Evolutionary conservation across 768 basidiomycete species (phyloP).

Genomic region (Tricholoma bakamatsutake): DNA sequence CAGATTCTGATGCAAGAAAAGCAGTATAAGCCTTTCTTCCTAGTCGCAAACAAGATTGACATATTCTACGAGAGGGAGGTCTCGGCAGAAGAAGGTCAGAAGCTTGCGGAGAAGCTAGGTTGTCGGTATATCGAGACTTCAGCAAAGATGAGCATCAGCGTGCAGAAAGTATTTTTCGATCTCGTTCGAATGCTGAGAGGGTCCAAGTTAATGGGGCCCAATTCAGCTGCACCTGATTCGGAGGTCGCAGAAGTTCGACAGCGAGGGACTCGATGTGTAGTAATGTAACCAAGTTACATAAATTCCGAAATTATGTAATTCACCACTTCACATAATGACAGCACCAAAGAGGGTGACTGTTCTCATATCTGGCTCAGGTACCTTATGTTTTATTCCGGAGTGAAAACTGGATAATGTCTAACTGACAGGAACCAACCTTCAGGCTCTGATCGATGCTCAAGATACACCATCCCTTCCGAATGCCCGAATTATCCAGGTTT

Average conservation of each 20-base stretch:
- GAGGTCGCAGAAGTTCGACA: neutral
- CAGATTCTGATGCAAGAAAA: neutral
- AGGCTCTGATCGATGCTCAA: conserved; percentile 90
- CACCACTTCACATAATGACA: too few species aligned
- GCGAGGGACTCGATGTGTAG: neutral
- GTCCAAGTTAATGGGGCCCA: neutral
- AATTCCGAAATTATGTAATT: neutral
- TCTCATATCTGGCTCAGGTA: conserved; percentile 53
- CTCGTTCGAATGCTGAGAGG: conserved; percentile 1
- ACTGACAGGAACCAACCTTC: conserved; percentile 82
- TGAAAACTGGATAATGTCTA: conserved; percentile 2
- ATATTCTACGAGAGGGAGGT: neutral
- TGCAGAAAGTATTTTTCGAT: conserved; percentile 4
- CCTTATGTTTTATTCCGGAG: conserved; percentile 10
- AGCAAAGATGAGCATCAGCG: conserved; percentile 1
- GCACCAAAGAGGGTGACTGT: conserved; percentile 33
- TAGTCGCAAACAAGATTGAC: conserved; percentile 5
- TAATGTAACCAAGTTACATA: neutral
- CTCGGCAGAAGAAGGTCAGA: neutral
- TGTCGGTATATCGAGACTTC: conserved; percentile 6
- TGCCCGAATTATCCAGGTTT: conserved; percentile 68
- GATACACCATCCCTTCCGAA: conserved; percentile 69
- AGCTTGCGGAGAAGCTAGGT: neutral
- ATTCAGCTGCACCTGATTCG: neutral
- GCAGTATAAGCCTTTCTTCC: neutral